A percentile compares a stretch with the other conserved stretches of the same genome.
Evolutionary conservation across 768 basidiomycete species (phyloP).

Genomic region (Psilocybe tampanensis): DNA sequence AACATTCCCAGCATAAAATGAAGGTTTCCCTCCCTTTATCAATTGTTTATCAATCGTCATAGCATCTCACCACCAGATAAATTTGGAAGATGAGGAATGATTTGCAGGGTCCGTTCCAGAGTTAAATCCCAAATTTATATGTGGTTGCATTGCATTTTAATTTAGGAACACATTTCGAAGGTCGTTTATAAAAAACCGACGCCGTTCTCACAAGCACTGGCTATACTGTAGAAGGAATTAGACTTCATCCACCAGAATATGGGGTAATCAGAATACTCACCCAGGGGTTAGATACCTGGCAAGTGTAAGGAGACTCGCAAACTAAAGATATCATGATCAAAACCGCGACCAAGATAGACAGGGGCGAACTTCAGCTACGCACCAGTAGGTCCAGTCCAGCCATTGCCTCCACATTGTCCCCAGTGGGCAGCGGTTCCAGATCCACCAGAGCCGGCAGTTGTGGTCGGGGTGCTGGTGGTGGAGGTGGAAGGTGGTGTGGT

Average conservation of each 20-base stretch:
- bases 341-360: background rate
- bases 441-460: too few species aligned
- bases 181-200: background rate
- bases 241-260: background rate
- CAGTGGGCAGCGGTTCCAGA: constrained; percentile 20
- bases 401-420: constrained; percentile 24
- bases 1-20: too few species aligned
- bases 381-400: constrained; percentile 22
- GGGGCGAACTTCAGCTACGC: background rate
- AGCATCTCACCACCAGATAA: too few species aligned
- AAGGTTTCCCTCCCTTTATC: too few species aligned
- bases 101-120: too few species aligned
- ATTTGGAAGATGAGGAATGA: too few species aligned
- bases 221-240: constrained; percentile 12
- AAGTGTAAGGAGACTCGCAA: constrained; percentile 20
- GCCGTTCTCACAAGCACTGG: constrained; percentile 20
- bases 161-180: background rate
- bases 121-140: background rate
- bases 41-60: too few species aligned
- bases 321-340: background rate
- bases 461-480: background rate
- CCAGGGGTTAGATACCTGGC: constrained; percentile 18
- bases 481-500: background rate
- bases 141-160: background rate
- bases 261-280: constrained; percentile 1